phyloP scores from a whole-genome alignment of 2,329 filamentous ascomycete species.

The Ceratocystis lukuohia region DNA sequence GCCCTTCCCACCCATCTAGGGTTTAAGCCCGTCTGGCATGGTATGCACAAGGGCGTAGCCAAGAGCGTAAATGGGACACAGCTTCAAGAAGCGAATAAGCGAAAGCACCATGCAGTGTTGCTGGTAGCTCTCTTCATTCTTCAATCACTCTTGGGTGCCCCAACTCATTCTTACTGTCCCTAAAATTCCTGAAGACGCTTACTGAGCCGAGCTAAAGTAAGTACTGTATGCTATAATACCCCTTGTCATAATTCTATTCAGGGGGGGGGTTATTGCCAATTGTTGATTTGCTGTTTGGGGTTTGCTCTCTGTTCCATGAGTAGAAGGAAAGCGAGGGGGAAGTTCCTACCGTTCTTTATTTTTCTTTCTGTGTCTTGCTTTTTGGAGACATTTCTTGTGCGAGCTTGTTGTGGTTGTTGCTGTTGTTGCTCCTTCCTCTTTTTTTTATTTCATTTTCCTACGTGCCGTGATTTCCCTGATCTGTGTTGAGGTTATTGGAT shows the following conservation, averaged over 20 bases:
- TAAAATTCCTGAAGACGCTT: not conserved
- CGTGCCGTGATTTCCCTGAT: not conserved
- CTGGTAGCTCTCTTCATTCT: not conserved
- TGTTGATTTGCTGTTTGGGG: not conserved
- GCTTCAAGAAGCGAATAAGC: no score
- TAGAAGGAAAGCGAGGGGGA: not conserved
- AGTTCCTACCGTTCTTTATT: not conserved
- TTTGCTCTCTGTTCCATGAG: not conserved
- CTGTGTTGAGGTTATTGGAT: not conserved
- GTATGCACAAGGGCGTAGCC: not conserved
- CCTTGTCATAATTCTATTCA: not conserved
- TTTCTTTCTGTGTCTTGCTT: not conserved
- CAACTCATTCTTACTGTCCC: not conserved
- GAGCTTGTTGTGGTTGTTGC: not conserved
- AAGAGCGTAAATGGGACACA: not conserved
- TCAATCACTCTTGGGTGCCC: not conserved
- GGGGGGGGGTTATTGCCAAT: not conserved
- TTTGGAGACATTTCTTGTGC: not conserved
- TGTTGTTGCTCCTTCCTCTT: not conserved
- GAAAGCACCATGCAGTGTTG: not conserved
- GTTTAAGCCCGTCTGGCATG: not conserved
- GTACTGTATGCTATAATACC: not conserved
- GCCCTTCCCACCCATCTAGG: not conserved
- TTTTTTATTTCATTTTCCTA: not conserved
- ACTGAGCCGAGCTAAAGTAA: not conserved